Percentiles rank a stretch among this genome's conserved stretches.
Evolutionary conservation across 2,329 filamentous ascomycete species (phyloP).

Genomic region (Sarocladium oryzae): DNA sequence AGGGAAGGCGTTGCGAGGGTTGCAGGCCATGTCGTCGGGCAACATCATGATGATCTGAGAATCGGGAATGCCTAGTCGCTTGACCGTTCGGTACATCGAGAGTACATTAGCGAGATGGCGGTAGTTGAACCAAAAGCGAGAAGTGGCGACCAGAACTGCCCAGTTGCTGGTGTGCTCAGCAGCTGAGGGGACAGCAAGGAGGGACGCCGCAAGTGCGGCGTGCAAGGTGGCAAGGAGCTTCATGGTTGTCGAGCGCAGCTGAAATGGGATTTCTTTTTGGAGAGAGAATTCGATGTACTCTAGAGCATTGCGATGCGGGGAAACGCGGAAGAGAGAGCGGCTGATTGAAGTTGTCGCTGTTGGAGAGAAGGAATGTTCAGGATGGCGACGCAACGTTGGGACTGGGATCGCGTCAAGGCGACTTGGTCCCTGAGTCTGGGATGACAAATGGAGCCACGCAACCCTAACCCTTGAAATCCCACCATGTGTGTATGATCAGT

Average conservation of each 20-base stretch:
- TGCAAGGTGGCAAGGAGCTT: constrained; percentile 23
- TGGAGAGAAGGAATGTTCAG: background rate
- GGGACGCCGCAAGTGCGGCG: constrained; percentile 39
- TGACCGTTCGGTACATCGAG: constrained; percentile 95
- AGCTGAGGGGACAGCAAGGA: constrained; percentile 40
- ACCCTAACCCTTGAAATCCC: constrained; percentile 4
- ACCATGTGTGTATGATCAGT: background rate
- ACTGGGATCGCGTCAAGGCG: background rate
- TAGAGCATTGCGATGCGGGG: constrained; percentile 3
- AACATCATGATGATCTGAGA: constrained; percentile 99
- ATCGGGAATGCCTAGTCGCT: constrained; percentile 94
- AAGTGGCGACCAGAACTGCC: constrained; percentile 97
- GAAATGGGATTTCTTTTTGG: background rate
- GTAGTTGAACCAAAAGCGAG: constrained; percentile 99
- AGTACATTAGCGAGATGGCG: constrained; percentile 96
- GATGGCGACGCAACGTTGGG: background rate
- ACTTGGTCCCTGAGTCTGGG: background rate
- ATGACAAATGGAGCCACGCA: background rate
- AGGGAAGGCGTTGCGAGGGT: constrained; percentile 95
- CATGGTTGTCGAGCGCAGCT: background rate
- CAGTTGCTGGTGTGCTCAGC: constrained; percentile 95
- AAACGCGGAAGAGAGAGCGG: background rate
- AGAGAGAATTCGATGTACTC: background rate
- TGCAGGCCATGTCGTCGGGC: constrained; percentile 99
- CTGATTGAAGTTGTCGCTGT: background rate